A percentile compares a stretch with the other conserved stretches of the same genome.
These are phyloP conservation scores for Musa beccarii DNA, from an alignment of 176 grass and related monocot species.

Conservation along the genomic window DNA sequence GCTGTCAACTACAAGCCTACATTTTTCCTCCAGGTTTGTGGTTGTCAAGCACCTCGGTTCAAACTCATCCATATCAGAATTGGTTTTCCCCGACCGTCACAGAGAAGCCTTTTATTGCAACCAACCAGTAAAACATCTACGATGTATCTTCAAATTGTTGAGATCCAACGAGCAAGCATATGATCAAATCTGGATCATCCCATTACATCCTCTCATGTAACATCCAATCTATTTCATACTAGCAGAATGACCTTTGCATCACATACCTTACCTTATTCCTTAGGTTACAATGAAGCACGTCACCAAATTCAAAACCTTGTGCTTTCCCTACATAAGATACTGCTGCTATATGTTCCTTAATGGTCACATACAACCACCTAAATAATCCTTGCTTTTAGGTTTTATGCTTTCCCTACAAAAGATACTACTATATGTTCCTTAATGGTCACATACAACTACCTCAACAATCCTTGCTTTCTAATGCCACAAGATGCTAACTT, in stretches of 20 bases:
- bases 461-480: too few species aligned
- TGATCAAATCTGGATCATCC: background rate
- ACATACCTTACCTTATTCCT: background rate
- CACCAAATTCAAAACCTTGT: background rate
- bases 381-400: background rate
- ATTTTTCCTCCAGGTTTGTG: background rate
- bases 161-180: background rate
- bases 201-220: background rate
- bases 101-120: too few species aligned
- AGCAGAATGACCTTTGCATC: background rate
- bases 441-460: too few species aligned
- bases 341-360: background rate
- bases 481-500: too few species aligned
- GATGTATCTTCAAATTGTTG: background rate
- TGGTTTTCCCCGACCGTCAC: too few species aligned
- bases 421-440: too few species aligned
- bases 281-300: background rate
- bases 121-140: background rate
- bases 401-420: background rate
- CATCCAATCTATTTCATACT: background rate
- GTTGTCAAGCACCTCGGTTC: background rate
- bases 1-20: background rate
- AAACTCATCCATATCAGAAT: background rate
- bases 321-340: background rate
- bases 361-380: background rate